A percentile compares a stretch with the other conserved stretches of the same genome.
phyloP scores from a whole-genome alignment of 768 basidiomycete species.

The Podaxis carcinomalis region DNA sequence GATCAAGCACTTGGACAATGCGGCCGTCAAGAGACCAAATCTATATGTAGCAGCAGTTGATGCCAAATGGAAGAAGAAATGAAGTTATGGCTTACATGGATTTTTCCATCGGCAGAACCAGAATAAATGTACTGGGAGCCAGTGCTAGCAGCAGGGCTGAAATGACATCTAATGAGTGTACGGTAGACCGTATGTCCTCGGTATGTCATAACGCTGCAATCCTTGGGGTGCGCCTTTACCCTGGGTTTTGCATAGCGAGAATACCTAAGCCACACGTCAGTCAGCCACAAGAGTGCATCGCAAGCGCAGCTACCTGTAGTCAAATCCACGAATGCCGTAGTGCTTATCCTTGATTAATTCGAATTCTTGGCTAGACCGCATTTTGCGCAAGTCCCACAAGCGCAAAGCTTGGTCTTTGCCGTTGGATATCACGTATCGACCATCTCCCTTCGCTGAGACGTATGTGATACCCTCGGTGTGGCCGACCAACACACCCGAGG shows the following conservation, averaged over 20 bases:
- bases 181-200: conserved; percentile 86
- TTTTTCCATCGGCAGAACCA: conserved; percentile 79
- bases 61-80: neutral
- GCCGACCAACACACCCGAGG: conserved; percentile 90
- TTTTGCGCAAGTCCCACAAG: conserved; percentile 92
- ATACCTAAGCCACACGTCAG: conserved; percentile 36
- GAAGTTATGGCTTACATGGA: conserved; percentile 56
- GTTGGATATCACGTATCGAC: conserved; percentile 92
- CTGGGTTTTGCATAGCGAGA: conserved; percentile 62
- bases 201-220: conserved; percentile 95
- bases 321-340: conserved; percentile 62
- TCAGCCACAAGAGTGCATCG: neutral
- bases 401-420: conserved; percentile 93
- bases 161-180: conserved; percentile 94
- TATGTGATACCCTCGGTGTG: conserved; percentile 96
- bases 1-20: conserved; percentile 79
- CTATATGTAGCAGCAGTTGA: conserved; percentile 31
- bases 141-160: conserved; percentile 90
- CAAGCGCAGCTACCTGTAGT: conserved; percentile 66
- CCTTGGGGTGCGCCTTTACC: conserved; percentile 68
- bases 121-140: conserved; percentile 93
- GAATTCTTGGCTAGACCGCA: conserved; percentile 72
- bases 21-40: conserved; percentile 95
- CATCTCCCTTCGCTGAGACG: conserved; percentile 94
- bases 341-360: conserved; percentile 42